Percentiles rank a stretch among this genome's conserved stretches.
Conservation (phyloP, 2,329 filamentous ascomycete species). For the Cercospora janseana region DNA sequence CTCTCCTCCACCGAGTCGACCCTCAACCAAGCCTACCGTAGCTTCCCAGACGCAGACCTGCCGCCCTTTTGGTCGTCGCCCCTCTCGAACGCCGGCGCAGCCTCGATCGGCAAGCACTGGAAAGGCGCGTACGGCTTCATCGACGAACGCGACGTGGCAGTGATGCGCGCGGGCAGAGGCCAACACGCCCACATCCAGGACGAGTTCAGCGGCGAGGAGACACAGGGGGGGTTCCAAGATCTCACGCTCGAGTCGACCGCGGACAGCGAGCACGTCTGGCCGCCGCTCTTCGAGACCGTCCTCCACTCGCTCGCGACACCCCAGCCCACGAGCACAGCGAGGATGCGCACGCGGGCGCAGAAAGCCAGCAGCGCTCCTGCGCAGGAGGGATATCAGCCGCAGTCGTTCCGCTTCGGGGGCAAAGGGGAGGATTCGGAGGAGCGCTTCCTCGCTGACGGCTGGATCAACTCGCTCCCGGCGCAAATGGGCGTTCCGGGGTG, state of each 20-base stretch:
- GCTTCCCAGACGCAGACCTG: constrained; percentile 39
- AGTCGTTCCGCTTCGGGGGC: constrained; percentile 40
- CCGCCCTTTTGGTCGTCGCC: constrained; percentile 39
- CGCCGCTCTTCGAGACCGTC: constrained; percentile 41
- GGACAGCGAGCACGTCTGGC: constrained; percentile 37
- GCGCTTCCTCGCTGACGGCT: constrained; percentile 43
- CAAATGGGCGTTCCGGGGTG: constrained; percentile 54
- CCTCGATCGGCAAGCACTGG: constrained; percentile 47
- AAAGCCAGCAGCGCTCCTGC: constrained; percentile 18
- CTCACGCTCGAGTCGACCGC: constrained; percentile 27
- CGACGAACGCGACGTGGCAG: constrained; percentile 6
- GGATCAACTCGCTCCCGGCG: constrained; percentile 50
- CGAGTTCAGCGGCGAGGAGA: constrained; percentile 38
- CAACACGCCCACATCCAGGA: constrained; percentile 27
- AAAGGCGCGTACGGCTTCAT: constrained; percentile 52
- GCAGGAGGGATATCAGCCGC: constrained; percentile 6
- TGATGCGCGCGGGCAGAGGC: background rate
- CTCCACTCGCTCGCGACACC: constrained; percentile 39
- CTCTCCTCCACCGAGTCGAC: constrained; percentile 40
- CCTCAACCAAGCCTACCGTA: constrained; percentile 39
- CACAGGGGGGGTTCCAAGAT: constrained; percentile 34
- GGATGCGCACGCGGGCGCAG: constrained; percentile 38
- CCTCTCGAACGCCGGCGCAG: constrained; percentile 27
- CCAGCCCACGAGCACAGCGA: too few relatives aligned
- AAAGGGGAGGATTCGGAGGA: constrained; percentile 40